Evolutionary conservation across 176 grass and related monocot species (phyloP).

Genomic region (Paspalum notatum): DNA sequence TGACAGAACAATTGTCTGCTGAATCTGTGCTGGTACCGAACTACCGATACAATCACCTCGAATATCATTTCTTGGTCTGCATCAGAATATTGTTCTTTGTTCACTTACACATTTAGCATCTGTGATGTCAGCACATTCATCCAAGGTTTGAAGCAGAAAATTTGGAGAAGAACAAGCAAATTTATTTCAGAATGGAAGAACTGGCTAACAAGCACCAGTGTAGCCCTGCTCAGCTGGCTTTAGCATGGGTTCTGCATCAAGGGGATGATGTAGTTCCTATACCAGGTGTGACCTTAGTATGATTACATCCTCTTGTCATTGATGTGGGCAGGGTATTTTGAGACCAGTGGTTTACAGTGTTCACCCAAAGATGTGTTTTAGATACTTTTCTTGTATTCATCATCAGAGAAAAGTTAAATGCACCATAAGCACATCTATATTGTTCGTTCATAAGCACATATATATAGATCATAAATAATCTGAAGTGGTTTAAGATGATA

Average conservation of each 20-base stretch:
- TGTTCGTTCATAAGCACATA: no score
- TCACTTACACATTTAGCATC: not conserved
- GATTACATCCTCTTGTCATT: no score
- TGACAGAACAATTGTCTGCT: slow-evolving; percentile 51
- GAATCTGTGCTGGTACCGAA: slow-evolving; percentile 59
- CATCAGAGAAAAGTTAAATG: not conserved
- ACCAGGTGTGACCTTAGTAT: slow-evolving; percentile 45
- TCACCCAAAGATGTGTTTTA: no score
- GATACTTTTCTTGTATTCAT: not conserved
- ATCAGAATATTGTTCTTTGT: slow-evolving; percentile 2
- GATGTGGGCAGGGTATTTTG: no score
- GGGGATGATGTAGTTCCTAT: slow-evolving; percentile 77
- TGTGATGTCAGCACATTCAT: slow-evolving; percentile 38
- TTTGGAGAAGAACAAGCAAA: slow-evolving; percentile 69
- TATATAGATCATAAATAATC: not conserved
- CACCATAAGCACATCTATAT: not conserved
- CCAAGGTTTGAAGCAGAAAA: slow-evolving; percentile 63
- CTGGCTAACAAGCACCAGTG: slow-evolving; percentile 72
- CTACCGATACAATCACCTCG: slow-evolving; percentile 19
- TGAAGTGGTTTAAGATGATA: not conserved
- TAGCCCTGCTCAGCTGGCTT: slow-evolving; percentile 64
- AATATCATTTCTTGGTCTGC: not conserved
- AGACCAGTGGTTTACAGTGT: no score
- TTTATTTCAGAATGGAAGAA: slow-evolving; percentile 52
- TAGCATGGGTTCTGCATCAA: slow-evolving; percentile 81